phyloP scores from a whole-genome alignment of 176 grass and related monocot species.

The Otatea glauca region DNA sequence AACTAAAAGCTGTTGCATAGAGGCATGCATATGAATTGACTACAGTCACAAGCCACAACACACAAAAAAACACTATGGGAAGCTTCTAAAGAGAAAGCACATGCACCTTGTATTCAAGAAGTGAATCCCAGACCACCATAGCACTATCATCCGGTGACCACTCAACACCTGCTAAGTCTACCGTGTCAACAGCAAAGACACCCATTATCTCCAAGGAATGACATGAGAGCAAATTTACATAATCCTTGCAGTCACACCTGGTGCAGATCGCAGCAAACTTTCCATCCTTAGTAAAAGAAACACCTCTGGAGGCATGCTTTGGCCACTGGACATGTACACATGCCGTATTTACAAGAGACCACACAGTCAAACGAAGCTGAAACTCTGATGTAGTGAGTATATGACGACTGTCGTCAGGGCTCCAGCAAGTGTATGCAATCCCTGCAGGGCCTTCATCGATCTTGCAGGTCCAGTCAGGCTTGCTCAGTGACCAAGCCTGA shows the following conservation, averaged over 20 bases:
- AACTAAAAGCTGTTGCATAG: slow-evolving; percentile 12
- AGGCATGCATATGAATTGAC: slow-evolving; percentile 15
- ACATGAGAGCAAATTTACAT: slow-evolving; percentile 87
- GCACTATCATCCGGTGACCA: slow-evolving; percentile 94
- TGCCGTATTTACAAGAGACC: slow-evolving; percentile 90
- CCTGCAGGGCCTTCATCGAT: slow-evolving; percentile 86
- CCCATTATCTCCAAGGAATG: slow-evolving; percentile 96
- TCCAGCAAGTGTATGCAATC: slow-evolving; percentile 90
- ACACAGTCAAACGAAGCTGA: slow-evolving; percentile 90
- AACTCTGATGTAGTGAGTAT: slow-evolving; percentile 96
- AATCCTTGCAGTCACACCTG: slow-evolving; percentile 95
- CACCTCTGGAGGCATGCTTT: slow-evolving; percentile 72
- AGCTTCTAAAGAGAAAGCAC: slow-evolving; percentile 30
- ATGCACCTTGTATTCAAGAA: slow-evolving; percentile 93
- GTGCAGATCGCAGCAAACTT: slow-evolving; percentile 91
- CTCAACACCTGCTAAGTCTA: slow-evolving; percentile 85
- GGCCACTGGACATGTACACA: slow-evolving; percentile 96
- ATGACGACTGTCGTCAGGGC: slow-evolving; percentile 95
- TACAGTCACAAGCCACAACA: neutral
- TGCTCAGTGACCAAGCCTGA: slow-evolving; percentile 86
- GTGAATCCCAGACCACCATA: slow-evolving; percentile 93
- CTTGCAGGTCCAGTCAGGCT: slow-evolving; percentile 98
- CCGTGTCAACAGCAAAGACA: slow-evolving; percentile 75
- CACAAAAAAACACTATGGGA: neutral
- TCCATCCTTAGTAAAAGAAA: slow-evolving; percentile 92